Percentiles rank a stretch among this genome's conserved stretches.
These are phyloP conservation scores for Phytophthora capsici DNA, from an alignment of 352 stramenopile genomes.

Conservation along the genomic window DNA sequence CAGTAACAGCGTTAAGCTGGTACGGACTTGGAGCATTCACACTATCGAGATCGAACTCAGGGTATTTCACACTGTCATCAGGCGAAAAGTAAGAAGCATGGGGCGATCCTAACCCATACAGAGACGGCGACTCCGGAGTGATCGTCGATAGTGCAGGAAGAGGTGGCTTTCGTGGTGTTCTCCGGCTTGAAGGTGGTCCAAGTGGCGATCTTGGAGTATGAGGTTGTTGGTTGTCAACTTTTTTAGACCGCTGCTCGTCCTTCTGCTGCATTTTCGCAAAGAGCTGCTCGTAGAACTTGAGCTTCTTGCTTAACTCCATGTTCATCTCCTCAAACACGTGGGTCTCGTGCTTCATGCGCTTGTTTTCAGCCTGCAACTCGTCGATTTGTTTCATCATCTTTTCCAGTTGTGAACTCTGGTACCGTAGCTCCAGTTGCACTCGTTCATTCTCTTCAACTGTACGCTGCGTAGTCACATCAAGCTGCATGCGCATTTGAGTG, in stretches of 20 bases:
- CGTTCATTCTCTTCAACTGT: conserved; percentile 73
- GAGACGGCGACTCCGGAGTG: conserved; percentile 18
- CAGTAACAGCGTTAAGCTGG: conserved; percentile 44
- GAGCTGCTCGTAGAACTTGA: conserved; percentile 75
- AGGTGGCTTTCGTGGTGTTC: conserved; percentile 42
- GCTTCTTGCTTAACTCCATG: conserved; percentile 54
- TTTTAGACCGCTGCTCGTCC: conserved; percentile 38
- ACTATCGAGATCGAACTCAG: conserved; percentile 25
- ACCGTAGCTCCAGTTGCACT: conserved; percentile 66
- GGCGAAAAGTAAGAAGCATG: conserved; percentile 30
- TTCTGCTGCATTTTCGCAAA: conserved; percentile 69
- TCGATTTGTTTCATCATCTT: conserved; percentile 61
- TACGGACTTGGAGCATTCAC: conserved; percentile 22
- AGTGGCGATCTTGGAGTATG: conserved; percentile 18
- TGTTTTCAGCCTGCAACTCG: conserved; percentile 43
- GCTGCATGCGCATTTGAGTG: conserved; percentile 55
- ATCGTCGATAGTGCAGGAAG: conserved; percentile 37
- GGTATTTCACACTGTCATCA: conserved; percentile 26
- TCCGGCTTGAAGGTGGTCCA: conserved; percentile 11
- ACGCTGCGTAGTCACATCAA: conserved; percentile 66
- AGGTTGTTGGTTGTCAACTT: conserved; percentile 19
- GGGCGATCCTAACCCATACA: conserved; percentile 20
- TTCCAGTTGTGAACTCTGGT: conserved; percentile 65
- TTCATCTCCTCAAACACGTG: conserved; percentile 76
- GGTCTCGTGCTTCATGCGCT: conserved; percentile 49